Evolutionary conservation across 1,284 basidiomycete species (phyloP), one percentile per base, ranked within the genome.

Genomic region (Sphaerobolus stellatus): DNA sequence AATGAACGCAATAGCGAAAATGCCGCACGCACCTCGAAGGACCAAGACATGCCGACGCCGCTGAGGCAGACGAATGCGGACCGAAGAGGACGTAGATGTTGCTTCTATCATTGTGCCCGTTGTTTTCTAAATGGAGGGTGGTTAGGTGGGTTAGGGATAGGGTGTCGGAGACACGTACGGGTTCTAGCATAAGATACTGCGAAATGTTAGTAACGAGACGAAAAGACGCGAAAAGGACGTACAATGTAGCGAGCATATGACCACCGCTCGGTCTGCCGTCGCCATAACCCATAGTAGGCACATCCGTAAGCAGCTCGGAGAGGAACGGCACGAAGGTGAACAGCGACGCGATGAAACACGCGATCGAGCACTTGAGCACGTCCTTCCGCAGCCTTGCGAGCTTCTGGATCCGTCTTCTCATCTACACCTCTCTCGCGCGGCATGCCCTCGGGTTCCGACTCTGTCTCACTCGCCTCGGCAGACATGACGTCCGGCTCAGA

Each of bases 221-320:
- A 56, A 7, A 30, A 54, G 38, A 48, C 57, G 5, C 47, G 20
- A 27, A 16, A 43, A 5, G 11, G 14, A 75, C 73, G 77, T 73
- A 78, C 88, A 93, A 86, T 2, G 93, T 95, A 2, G 94, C 92
- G 8, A 96, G 88, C 86, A 96, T 87, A 73, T 96, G 94, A 0
- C 84, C 92, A 58, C 82, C 87, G 45, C 85, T 83, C 1, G 88
- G 88, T 13, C 68, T 69, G 18, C 72, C 61, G 46, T 77, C 65
- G 36, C 49, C 38, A 40, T 50, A 40, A 55, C 78, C 83, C 52
- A 78, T 73, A 4, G 79, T 76, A 6, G 84, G 80, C 41, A 88
- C 69, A 62, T 86, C 80, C 4, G 81, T 77, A 52, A 91, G 78
- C 54, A 88, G 70, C n/a, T 75, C 73, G 3, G 88, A 83, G 18